Evolutionary conservation across 108 stramenopile genomes (phyloP).

Genomic region (Schizochytrium sp.): DNA sequence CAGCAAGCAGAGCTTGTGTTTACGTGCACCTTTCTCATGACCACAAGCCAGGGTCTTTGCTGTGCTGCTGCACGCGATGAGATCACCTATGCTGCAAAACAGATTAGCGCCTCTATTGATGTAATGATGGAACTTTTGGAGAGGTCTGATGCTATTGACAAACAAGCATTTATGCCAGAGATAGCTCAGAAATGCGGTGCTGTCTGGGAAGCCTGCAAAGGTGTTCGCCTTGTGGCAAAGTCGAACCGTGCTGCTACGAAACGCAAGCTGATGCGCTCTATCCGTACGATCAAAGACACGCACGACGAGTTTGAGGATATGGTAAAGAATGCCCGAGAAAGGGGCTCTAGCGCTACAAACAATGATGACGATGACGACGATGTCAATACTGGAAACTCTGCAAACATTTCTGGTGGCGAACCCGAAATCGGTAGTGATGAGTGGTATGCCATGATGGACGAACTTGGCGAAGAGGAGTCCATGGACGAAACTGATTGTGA

Average conservation of each 20-base stretch:
- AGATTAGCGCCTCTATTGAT: background rate
- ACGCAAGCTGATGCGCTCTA: background rate
- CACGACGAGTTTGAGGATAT: conserved; percentile 43
- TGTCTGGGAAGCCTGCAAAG: conserved; percentile 55
- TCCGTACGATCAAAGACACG: conserved; percentile 5
- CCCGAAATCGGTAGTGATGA: conserved; percentile 36
- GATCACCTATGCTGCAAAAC: background rate
- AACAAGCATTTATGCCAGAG: background rate
- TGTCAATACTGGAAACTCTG: background rate
- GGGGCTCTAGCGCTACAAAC: background rate
- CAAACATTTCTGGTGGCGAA: background rate
- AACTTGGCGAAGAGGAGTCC: background rate
- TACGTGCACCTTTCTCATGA: conserved; percentile 42
- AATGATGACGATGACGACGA: background rate
- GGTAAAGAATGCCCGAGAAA: background rate
- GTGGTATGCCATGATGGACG: conserved; percentile 59
- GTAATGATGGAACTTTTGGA: background rate
- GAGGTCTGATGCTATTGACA: background rate
- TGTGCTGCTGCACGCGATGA: conserved; percentile 19
- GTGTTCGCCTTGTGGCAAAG: conserved; percentile 22
- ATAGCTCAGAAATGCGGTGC: conserved; percentile 8
- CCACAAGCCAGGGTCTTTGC: background rate
- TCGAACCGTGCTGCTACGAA: conserved; percentile 25
- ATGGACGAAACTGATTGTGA: conserved; percentile 24
- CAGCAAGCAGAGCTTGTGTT: conserved; percentile 6